Conservation (phyloP, 2,329 filamentous ascomycete genomes). For the Westerdykella ornata region DNA sequence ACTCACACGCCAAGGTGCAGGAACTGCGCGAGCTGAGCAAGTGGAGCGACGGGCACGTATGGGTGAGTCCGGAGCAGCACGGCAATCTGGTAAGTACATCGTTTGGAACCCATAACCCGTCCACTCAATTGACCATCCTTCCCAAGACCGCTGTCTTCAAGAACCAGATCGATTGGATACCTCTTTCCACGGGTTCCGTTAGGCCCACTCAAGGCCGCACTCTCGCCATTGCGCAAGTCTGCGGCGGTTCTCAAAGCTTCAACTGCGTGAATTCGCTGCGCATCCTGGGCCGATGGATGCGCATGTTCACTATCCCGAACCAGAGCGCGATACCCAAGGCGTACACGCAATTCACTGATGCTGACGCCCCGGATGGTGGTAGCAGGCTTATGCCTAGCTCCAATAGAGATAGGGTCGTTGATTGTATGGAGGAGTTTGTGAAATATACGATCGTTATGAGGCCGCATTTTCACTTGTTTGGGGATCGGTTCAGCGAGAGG, state of each 20-base stretch:
- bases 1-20: slow-evolving; percentile 54
- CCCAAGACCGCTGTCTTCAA: slow-evolving; percentile 60
- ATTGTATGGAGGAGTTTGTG: slow-evolving; percentile 65
- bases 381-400: slow-evolving; percentile 50
- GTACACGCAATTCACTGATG: slow-evolving; percentile 54
- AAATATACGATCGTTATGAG: slow-evolving; percentile 62
- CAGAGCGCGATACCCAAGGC: slow-evolving; percentile 59
- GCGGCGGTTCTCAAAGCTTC: slow-evolving; percentile 59
- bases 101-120: neutral
- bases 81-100: slow-evolving; percentile 49
- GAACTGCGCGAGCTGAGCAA: slow-evolving; percentile 55
- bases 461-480: slow-evolving; percentile 54
- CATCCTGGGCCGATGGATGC: slow-evolving; percentile 62
- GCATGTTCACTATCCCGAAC: slow-evolving; percentile 62
- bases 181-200: slow-evolving; percentile 54
- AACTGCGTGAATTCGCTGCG: slow-evolving; percentile 61
- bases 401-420: slow-evolving; percentile 55
- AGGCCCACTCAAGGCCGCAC: slow-evolving; percentile 61
- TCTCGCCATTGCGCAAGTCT: slow-evolving; percentile 56
- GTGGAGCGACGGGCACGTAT: slow-evolving; percentile 62
- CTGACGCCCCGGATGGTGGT: slow-evolving; percentile 41
- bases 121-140: neutral
- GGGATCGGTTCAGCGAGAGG: slow-evolving; percentile 58
- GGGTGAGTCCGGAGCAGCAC: slow-evolving; percentile 61
- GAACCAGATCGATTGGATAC: slow-evolving; percentile 66